Percentiles rank a stretch among this genome's conserved stretches.
phyloP scores from a whole-genome alignment of 78 protist species.

The Emiliania huxleyi region DNA sequence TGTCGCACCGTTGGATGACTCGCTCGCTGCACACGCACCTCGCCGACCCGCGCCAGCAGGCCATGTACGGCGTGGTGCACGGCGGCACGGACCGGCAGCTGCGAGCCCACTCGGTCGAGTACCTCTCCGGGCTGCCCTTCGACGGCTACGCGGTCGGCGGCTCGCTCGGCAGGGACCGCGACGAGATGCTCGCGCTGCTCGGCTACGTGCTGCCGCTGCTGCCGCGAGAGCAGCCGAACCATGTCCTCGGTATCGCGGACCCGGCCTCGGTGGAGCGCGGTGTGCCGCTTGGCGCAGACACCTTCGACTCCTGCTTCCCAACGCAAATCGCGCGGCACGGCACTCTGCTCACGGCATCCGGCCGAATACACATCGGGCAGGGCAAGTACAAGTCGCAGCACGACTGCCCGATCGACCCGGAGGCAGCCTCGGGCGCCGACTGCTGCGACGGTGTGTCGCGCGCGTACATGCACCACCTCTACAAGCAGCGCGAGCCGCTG shows the following conservation, averaged over 20 bases:
- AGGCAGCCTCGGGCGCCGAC: no score
- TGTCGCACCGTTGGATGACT: constrained; percentile 34
- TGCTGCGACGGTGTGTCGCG: neutral
- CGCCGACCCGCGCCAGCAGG: constrained; percentile 13
- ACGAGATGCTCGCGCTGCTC: constrained; percentile 27
- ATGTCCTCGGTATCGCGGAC: constrained; percentile 39
- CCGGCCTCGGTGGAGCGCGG: neutral
- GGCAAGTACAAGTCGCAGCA: neutral
- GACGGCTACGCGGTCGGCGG: constrained; percentile 42
- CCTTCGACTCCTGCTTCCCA: constrained; percentile 52
- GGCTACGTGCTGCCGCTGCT: neutral
- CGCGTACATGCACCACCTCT: constrained; percentile 31
- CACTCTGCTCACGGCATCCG: neutral
- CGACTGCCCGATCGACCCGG: neutral
- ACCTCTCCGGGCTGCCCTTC: constrained; percentile 18
- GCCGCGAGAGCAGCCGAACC: neutral
- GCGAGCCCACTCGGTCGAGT: neutral
- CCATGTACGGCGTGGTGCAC: constrained; percentile 41
- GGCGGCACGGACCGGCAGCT: constrained; percentile 16
- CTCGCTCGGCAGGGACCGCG: constrained; percentile 7
- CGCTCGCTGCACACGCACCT: constrained; percentile 1
- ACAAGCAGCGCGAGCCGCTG: constrained; percentile 16
- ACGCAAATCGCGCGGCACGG: constrained; percentile 34
- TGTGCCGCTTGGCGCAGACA: constrained; percentile 22
- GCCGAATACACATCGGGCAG: neutral